Conservation (phyloP, 352 stramenopile species). For the Proteromonas lacertae region DNA sequence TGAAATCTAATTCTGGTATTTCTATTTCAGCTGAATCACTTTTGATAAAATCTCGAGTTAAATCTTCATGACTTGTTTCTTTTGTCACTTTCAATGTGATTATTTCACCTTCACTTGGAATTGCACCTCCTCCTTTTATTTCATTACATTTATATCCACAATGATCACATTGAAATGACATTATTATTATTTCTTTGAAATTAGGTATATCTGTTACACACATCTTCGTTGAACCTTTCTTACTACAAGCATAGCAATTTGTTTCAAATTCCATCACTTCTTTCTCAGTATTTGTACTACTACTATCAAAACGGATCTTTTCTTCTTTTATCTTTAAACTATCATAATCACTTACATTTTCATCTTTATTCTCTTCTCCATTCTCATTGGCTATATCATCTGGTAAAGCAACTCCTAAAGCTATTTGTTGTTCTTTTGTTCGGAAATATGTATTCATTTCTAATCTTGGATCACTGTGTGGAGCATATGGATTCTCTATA, state of each 20-base stretch:
- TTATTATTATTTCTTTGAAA: slow-evolving; percentile 27
- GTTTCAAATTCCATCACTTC: too few relatives aligned
- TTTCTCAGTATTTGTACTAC: too few relatives aligned
- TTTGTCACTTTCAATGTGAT: too few relatives aligned
- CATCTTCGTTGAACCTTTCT: slow-evolving; percentile 26
- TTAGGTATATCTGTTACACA: slow-evolving; percentile 57
- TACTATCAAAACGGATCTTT: too few relatives aligned
- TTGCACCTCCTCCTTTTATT: slow-evolving; percentile 42
- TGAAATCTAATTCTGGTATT: slow-evolving; percentile 47
- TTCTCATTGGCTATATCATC: slow-evolving; percentile 22
- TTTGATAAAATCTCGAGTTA: too few relatives aligned
- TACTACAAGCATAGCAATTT: slow-evolving; percentile 29
- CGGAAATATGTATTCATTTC: too few relatives aligned
- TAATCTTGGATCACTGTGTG: slow-evolving; percentile 28
- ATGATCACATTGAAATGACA: slow-evolving; percentile 8
- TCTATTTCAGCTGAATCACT: slow-evolving; percentile 15
- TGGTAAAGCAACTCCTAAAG: slow-evolving; percentile 14
- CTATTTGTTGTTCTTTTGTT: slow-evolving; percentile 24
- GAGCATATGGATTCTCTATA: slow-evolving; percentile 41
- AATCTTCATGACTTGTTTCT: too few relatives aligned
- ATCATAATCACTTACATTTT: too few relatives aligned
- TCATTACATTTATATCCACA: too few relatives aligned
- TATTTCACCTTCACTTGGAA: slow-evolving; percentile 34
- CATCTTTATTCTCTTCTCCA: too few relatives aligned
- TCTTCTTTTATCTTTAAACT: slow-evolving; percentile 5